phyloP scores from a whole-genome alignment of 2,329 filamentous ascomycete genomes.

The Aspergillus alliaceus region DNA sequence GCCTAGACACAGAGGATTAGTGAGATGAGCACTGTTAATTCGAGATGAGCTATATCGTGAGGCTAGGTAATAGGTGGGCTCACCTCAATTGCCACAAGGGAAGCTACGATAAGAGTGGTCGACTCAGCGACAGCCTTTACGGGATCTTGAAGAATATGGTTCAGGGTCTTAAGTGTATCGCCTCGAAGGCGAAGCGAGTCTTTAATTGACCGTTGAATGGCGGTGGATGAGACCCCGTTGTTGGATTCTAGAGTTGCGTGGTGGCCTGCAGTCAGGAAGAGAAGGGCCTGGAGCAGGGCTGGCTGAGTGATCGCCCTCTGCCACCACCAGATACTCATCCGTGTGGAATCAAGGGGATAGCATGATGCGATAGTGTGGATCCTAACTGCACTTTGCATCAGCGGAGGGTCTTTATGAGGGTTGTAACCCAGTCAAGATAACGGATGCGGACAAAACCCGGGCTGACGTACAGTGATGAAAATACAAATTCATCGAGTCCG shows the following conservation, averaged over 20 bases:
- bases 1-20: not conserved
- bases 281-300: slow-evolving; percentile 17
- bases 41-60: no score
- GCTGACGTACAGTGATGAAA: slow-evolving; percentile 19
- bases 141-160: slow-evolving; percentile 13
- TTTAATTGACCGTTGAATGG: slow-evolving; percentile 12
- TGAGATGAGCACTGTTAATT: not conserved
- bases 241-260: slow-evolving; percentile 14
- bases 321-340: slow-evolving; percentile 19
- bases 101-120: slow-evolving; percentile 17
- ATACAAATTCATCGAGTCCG: slow-evolving; percentile 15
- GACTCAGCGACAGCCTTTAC: slow-evolving; percentile 14
- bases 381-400: slow-evolving; percentile 5
- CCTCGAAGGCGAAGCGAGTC: slow-evolving; percentile 16
- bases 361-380: slow-evolving; percentile 15
- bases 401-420: not conserved
- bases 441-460: not conserved
- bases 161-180: slow-evolving; percentile 16
- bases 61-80: no score
- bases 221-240: slow-evolving; percentile 10
- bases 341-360: slow-evolving; percentile 18
- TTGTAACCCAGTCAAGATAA: not conserved
- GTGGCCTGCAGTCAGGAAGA: slow-evolving; percentile 19
- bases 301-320: slow-evolving; percentile 16
- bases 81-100: slow-evolving; percentile 11